A percentile compares a stretch with the other conserved stretches of the same genome.
Evolutionary conservation across 192 early-diverging fungal genomes (phyloP).

Genomic region (Podila horticola): DNA sequence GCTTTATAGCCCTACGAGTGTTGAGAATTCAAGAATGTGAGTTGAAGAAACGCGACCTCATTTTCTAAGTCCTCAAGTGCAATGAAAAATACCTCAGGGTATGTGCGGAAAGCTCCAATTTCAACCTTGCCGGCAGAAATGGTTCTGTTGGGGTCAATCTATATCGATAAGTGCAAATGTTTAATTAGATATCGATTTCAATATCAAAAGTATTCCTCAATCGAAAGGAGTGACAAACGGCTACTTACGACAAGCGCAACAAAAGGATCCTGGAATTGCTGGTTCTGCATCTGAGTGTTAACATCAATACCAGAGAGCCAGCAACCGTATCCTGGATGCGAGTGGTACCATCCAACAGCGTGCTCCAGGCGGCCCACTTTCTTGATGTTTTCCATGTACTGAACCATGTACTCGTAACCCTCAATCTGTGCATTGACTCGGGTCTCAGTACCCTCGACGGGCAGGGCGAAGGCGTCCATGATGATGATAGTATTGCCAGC

Average conservation of each 20-base stretch:
- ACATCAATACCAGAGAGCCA: constrained; percentile 99
- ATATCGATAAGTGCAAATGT: neutral
- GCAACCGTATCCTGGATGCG: constrained; percentile 99
- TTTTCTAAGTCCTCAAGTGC: too few relatives aligned
- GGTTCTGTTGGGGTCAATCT: constrained; percentile 98
- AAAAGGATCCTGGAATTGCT: constrained; percentile 94
- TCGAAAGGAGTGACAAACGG: neutral
- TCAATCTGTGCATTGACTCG: constrained; percentile 93
- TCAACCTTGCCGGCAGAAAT: constrained; percentile 97
- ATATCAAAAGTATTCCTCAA: too few relatives aligned
- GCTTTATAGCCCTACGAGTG: constrained; percentile 77
- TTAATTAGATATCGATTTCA: neutral
- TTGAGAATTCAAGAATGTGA: neutral
- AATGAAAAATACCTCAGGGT: constrained; percentile 67
- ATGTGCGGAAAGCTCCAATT: constrained; percentile 98
- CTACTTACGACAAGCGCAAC: constrained; percentile 89
- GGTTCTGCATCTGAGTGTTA: constrained; percentile 94
- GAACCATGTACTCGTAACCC: constrained; percentile 98
- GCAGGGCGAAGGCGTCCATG: constrained; percentile 97
- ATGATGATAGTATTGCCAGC: constrained; percentile 88
- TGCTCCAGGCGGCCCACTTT: constrained; percentile 93
- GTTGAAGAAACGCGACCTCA: too few relatives aligned
- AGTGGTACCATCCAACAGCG: constrained; percentile 98
- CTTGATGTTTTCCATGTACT: constrained; percentile 85
- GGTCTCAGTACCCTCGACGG: constrained; percentile 98